Percentiles rank a stretch among this genome's conserved stretches.
These are phyloP conservation scores for Maudiozyma pseudohumilis DNA, from an alignment of 805 yeast genomes.

Conservation along the genomic window DNA sequence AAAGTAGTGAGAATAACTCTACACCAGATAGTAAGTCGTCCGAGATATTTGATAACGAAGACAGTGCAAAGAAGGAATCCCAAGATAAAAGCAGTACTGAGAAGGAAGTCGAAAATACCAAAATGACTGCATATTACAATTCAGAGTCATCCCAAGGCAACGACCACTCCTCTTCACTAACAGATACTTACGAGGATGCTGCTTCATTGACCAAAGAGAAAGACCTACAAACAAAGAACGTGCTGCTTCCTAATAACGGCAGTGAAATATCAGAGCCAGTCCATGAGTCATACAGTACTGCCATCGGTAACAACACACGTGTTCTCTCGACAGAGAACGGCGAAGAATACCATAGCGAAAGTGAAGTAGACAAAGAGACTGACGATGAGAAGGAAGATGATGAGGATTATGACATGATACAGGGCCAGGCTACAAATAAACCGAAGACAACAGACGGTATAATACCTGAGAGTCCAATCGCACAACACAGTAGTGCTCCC, in stretches of 20 bases:
- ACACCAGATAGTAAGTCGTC: not conserved
- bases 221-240: not conserved
- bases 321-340: no score
- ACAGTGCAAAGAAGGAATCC: not conserved
- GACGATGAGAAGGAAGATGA: conserved; percentile 10
- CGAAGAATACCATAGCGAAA: not conserved
- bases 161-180: not conserved
- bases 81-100: not conserved
- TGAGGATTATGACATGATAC: conserved; percentile 14
- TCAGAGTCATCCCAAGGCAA: conserved; percentile 1
- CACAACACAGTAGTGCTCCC: conserved; percentile 21
- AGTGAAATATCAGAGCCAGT: not conserved
- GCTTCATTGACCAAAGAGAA: not conserved
- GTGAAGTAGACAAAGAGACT: not conserved
- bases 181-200: conserved; percentile 1
- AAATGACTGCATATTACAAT: conserved; percentile 2
- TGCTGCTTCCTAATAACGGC: not conserved
- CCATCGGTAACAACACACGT: no score
- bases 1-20: no score
- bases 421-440: no score
- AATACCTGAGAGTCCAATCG: conserved; percentile 16
- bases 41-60: not conserved
- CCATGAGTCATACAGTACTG: no score
- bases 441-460: not conserved
- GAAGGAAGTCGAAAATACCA: not conserved